These are phyloP conservation scores for Thelephora ganbajun DNA, from an alignment of 768 basidiomycete genomes.

Conservation along the genomic window DNA sequence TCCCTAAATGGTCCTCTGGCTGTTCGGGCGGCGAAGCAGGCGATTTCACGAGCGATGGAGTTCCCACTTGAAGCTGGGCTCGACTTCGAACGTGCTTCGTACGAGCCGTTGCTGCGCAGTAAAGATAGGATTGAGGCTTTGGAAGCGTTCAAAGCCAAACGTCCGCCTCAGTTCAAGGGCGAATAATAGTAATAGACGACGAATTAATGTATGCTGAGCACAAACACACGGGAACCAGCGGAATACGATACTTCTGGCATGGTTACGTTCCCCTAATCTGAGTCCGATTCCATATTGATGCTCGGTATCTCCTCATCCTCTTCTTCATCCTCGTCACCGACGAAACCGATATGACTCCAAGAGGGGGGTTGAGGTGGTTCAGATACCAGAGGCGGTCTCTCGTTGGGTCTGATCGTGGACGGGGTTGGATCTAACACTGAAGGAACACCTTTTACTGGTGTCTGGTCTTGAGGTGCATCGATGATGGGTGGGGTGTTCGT, in stretches of 20 bases:
- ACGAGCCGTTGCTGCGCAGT: constrained; percentile 62
- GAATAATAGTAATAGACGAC: constrained; percentile 30
- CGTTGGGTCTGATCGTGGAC: neutral
- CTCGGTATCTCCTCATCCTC: constrained; percentile 64
- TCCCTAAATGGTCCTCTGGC: constrained; percentile 62
- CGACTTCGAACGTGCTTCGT: constrained; percentile 82
- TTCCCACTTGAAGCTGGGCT: constrained; percentile 74
- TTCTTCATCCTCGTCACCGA: constrained; percentile 25
- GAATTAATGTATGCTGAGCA: neutral
- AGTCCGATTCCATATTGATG: constrained; percentile 72
- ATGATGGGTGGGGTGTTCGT: constrained; percentile 1
- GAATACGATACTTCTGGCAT: constrained; percentile 6
- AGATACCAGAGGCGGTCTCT: neutral
- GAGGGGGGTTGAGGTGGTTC: neutral
- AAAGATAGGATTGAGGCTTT: constrained; percentile 77
- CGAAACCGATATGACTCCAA: too few species aligned
- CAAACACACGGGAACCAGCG: constrained; percentile 8
- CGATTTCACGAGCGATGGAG: constrained; percentile 70
- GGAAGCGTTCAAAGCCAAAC: constrained; percentile 75
- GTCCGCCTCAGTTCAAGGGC: constrained; percentile 66
- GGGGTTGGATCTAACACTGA: neutral
- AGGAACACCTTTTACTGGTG: neutral
- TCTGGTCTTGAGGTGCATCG: constrained; percentile 1
- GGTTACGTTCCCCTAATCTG: constrained; percentile 28
- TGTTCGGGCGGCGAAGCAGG: constrained; percentile 76